These are phyloP conservation scores for Candida khao-thaluensis DNA, from an alignment of 805 yeast species.

Conservation along the genomic window DNA sequence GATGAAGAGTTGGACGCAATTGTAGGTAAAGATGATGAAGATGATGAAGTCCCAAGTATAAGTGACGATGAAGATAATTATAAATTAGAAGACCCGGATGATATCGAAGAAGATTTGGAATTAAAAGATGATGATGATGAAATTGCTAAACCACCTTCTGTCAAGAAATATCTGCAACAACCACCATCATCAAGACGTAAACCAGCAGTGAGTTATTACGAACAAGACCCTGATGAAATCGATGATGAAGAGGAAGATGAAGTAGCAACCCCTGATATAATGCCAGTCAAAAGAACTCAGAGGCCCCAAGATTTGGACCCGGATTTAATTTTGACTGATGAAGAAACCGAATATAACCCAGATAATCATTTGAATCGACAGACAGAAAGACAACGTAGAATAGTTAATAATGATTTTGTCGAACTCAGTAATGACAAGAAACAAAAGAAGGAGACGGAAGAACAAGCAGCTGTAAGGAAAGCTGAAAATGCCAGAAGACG, in stretches of 20 bases:
- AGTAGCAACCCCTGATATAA: conserved; percentile 1
- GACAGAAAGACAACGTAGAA: conserved; percentile 54
- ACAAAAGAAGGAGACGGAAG: conserved; percentile 69
- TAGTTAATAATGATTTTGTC: conserved; percentile 23
- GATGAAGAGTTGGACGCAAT: conserved; percentile 18
- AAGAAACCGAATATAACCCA: conserved; percentile 46
- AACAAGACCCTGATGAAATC: conserved; percentile 29
- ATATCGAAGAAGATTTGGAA: conserved; percentile 37
- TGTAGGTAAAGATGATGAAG: conserved; percentile 15
- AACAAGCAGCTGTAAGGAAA: conserved; percentile 75
- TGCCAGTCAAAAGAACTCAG: conserved; percentile 3
- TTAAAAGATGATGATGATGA: conserved; percentile 25
- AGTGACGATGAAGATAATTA: conserved; percentile 33
- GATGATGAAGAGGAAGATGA: conserved; percentile 3
- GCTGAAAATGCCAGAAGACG: conserved; percentile 89
- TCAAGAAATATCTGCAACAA: conserved; percentile 6
- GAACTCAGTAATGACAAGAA: conserved; percentile 39
- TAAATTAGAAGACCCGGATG: conserved; percentile 35
- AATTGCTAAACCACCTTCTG: conserved; percentile 10
- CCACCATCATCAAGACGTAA: conserved; percentile 31
- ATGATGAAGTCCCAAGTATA: conserved; percentile 18
- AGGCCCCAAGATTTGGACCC: conserved; percentile 34
- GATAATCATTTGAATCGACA: conserved; percentile 43
- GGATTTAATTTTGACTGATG: conserved; percentile 38
- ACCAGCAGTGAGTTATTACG: conserved; percentile 38